A percentile compares a stretch with the other conserved stretches of the same genome.
Evolutionary conservation across 768 basidiomycete genomes (phyloP).

Genomic region (Suillus hirtellus): DNA sequence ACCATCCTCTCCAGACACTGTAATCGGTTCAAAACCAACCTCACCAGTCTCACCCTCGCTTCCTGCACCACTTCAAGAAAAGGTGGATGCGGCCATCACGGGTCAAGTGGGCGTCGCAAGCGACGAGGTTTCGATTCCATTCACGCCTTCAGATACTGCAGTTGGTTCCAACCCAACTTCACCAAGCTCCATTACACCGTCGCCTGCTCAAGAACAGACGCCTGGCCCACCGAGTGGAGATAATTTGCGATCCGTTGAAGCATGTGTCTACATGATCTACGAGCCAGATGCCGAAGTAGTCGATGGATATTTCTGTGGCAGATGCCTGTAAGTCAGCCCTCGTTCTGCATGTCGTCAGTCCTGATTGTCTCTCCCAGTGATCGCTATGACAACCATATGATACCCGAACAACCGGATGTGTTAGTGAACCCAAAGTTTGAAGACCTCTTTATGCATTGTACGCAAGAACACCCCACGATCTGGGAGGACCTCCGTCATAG

Average conservation of each 20-base stretch:
- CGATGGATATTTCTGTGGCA: constrained; percentile 39
- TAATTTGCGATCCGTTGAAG: constrained; percentile 41
- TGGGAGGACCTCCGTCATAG: constrained; percentile 44
- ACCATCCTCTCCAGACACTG: background rate
- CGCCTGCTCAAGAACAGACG: constrained; percentile 7
- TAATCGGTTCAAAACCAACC: background rate
- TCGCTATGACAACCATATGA: constrained; percentile 29
- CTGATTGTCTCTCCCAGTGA: constrained; percentile 17
- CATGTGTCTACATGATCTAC: constrained; percentile 41
- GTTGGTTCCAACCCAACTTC: constrained; percentile 4
- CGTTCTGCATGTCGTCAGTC: background rate
- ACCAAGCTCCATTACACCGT: background rate
- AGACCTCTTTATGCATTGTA: constrained; percentile 49
- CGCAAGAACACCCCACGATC: constrained; percentile 45
- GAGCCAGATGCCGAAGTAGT: constrained; percentile 32
- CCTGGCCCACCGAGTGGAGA: constrained; percentile 3
- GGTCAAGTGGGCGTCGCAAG: background rate
- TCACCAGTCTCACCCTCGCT: background rate
- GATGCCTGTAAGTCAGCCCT: constrained; percentile 50
- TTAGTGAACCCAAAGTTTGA: constrained; percentile 35
- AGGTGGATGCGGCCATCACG: background rate
- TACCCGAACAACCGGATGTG: constrained; percentile 31
- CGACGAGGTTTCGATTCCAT: background rate
- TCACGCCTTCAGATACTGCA: constrained; percentile 6
- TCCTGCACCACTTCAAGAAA: constrained; percentile 3